A percentile compares a stretch with the other conserved stretches of the same genome.
These are phyloP conservation scores for Kurtzmaniella quercitrusa DNA, from an alignment of 1,139 yeast genomes.

Conservation along the genomic window DNA sequence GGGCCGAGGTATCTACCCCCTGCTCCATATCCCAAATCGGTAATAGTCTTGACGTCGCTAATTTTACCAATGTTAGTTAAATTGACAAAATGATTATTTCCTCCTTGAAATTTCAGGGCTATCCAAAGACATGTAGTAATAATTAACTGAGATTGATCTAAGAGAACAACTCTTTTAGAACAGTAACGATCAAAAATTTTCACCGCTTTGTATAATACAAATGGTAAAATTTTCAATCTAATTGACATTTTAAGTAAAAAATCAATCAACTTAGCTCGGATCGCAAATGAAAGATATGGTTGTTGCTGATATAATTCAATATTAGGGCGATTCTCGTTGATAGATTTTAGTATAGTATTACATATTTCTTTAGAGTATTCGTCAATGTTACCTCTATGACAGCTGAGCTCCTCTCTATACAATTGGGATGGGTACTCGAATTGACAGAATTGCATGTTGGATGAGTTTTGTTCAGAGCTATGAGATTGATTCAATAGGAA, in stretches of 20 bases:
- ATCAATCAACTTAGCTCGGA: slow-evolving; percentile 50
- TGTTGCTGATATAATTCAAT: slow-evolving; percentile 55
- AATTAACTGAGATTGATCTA: slow-evolving; percentile 60
- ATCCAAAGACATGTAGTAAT: slow-evolving; percentile 67
- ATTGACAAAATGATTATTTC: slow-evolving; percentile 64
- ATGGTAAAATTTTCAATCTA: slow-evolving; percentile 55
- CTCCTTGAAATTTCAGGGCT: slow-evolving; percentile 62
- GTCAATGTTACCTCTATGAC: slow-evolving; percentile 42
- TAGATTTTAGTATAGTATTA: slow-evolving; percentile 31
- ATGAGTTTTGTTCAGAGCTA: neutral
- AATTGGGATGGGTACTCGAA: slow-evolving; percentile 45
- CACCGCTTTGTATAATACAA: slow-evolving; percentile 56
- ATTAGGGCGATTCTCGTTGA: slow-evolving; percentile 41
- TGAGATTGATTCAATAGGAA: neutral
- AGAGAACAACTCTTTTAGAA: slow-evolving; percentile 56
- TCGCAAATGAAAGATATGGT: slow-evolving; percentile 53
- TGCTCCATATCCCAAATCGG: slow-evolving; percentile 42
- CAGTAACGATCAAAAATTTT: slow-evolving; percentile 63
- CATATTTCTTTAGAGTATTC: slow-evolving; percentile 55
- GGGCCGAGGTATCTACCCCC: slow-evolving; percentile 66
- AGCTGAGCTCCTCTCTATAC: slow-evolving; percentile 45
- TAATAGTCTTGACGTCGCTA: slow-evolving; percentile 29
- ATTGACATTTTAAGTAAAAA: slow-evolving; percentile 56
- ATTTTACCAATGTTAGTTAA: slow-evolving; percentile 29
- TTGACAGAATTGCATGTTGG: slow-evolving; percentile 21